These are phyloP conservation scores for Quercus tomentella DNA, from an alignment of 331 rosid species.

Conservation along the genomic window DNA sequence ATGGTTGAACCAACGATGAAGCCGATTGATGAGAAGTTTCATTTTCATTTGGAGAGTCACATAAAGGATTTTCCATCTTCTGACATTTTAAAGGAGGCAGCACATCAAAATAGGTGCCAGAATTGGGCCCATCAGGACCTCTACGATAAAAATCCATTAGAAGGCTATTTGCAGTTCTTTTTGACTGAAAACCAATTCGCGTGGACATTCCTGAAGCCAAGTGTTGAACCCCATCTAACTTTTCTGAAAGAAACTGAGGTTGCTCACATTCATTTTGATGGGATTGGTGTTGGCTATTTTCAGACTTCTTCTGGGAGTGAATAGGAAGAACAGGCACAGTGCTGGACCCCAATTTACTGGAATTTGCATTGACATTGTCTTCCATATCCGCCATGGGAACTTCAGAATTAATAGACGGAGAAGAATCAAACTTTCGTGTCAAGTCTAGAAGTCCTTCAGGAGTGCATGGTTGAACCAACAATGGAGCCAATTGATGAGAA, in stretches of 20 bases:
- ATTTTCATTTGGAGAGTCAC: background rate
- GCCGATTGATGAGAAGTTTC: background rate
- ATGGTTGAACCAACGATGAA: constrained; percentile 1
- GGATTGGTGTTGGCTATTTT: no score
- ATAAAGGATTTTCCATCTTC: constrained; percentile 22
- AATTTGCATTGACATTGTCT: constrained; percentile 8
- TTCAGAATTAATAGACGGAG: no score
- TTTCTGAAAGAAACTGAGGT: background rate
- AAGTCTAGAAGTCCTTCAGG: constrained; percentile 7
- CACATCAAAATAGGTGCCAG: constrained; percentile 13
- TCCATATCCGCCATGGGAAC: background rate
- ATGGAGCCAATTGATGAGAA: background rate
- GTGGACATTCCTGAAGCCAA: background rate
- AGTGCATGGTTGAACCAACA: constrained; percentile 10
- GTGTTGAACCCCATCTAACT: background rate
- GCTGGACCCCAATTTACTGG: constrained; percentile 2
- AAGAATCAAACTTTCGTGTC: constrained; percentile 19
- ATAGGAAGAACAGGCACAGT: background rate
- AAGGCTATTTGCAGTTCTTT: background rate
- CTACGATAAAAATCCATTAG: background rate
- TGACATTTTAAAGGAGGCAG: constrained; percentile 18
- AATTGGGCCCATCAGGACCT: background rate
- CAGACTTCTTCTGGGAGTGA: no score
- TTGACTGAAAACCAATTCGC: background rate
- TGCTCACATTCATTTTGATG: no score